These are phyloP conservation scores for Medicago truncatula DNA, from an alignment of 306 rosid genomes.

Conservation along the genomic window DNA sequence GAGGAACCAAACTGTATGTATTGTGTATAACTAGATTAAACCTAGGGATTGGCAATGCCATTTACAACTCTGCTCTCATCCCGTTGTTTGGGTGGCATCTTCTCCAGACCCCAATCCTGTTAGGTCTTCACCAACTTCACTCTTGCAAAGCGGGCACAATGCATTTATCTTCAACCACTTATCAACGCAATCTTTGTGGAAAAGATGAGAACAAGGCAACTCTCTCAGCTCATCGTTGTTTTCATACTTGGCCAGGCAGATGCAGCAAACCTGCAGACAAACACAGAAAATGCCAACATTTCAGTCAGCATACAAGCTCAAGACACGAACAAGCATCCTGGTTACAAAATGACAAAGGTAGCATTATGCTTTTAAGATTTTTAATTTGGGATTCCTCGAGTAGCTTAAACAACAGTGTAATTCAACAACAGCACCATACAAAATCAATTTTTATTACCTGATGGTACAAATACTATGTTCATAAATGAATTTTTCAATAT, in stretches of 20 bases:
- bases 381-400: background rate
- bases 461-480: conserved; percentile 15
- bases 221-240: conserved; percentile 90
- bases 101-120: conserved; percentile 48
- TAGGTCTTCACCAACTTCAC: conserved; percentile 66
- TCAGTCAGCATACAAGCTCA: conserved; percentile 22
- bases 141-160: conserved; percentile 91
- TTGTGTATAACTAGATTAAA: conserved; percentile 36
- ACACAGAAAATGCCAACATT: conserved; percentile 32
- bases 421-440: conserved; percentile 10
- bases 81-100: conserved; percentile 56
- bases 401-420: conserved; percentile 9
- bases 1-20: conserved; percentile 32
- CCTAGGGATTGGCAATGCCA: conserved; percentile 40
- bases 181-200: conserved; percentile 94
- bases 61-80: conserved; percentile 48
- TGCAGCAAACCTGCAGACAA: conserved; percentile 83
- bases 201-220: conserved; percentile 89
- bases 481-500: conserved; percentile 8
- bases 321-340: background rate
- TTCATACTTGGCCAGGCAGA: conserved; percentile 86
- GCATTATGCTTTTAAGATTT: conserved; percentile 17
- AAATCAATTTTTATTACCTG: conserved; percentile 23
- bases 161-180: conserved; percentile 97
- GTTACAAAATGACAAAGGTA: conserved; percentile 21